A percentile compares a stretch with the other conserved stretches of the same genome.
phyloP scores from a whole-genome alignment of 2,329 filamentous ascomycete genomes.

The Neofusicoccum sp. region DNA sequence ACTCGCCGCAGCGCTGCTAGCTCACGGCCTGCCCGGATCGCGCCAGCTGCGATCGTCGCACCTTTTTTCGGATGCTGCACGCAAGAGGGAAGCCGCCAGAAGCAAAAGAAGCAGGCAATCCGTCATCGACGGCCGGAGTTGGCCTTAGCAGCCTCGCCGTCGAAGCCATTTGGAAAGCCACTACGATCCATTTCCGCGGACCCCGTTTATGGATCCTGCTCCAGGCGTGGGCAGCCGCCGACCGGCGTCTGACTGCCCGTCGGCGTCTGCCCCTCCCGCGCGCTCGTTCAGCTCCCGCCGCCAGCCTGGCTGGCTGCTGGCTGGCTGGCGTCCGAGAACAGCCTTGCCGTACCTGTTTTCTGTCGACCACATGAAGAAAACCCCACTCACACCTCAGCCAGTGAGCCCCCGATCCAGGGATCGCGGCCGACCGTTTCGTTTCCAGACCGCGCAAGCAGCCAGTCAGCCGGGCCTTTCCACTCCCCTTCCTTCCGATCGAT shows the following conservation, averaged over 20 bases:
- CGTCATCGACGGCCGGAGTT: not conserved
- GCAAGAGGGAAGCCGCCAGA: constrained; percentile 7
- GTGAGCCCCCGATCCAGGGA: constrained; percentile 4
- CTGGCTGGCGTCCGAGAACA: constrained; percentile 10
- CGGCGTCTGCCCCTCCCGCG: not conserved
- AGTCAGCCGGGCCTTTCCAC: not conserved
- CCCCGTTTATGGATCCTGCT: constrained; percentile 2
- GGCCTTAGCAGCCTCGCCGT: not conserved
- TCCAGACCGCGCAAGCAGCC: constrained; percentile 7
- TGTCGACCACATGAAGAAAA: not conserved
- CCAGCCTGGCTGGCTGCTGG: not conserved
- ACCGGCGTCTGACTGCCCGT: not conserved
- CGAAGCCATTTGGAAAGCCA: constrained; percentile 1
- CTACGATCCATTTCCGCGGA: not conserved
- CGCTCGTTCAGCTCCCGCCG: not conserved
- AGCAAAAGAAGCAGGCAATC: not conserved
- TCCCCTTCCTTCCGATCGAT: constrained; percentile 4
- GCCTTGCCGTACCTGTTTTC: not conserved
- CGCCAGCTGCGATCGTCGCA: constrained; percentile 12
- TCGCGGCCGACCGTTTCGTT: constrained; percentile 18
- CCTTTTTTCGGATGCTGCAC: constrained; percentile 14
- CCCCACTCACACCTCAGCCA: constrained; percentile 10
- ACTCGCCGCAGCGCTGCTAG: not conserved
- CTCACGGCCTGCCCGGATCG: constrained; percentile 9
- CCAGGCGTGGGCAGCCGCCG: constrained; percentile 12